Percentiles rank a stretch among this genome's conserved stretches.
Evolutionary conservation across 371 early-diverging fungal species (phyloP).

Genomic region (Rhizopus delemar): DNA sequence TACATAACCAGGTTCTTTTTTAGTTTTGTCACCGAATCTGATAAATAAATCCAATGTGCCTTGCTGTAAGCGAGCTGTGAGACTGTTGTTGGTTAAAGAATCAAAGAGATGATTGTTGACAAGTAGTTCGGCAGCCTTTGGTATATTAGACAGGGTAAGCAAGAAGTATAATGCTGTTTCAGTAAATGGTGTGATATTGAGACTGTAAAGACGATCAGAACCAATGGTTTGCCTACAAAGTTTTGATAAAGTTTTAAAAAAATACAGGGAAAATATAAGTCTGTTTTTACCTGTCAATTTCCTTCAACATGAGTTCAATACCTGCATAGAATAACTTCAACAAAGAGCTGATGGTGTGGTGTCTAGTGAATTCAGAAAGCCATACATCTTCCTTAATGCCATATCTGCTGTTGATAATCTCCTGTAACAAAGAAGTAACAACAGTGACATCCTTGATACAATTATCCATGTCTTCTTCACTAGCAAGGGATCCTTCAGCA

Average conservation of each 20-base stretch:
- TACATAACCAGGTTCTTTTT: slow-evolving; percentile 13
- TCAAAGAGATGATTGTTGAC: slow-evolving; percentile 30
- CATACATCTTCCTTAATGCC: slow-evolving; percentile 20
- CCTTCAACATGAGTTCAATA: slow-evolving; percentile 31
- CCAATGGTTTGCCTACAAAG: slow-evolving; percentile 25
- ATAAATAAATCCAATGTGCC: slow-evolving; percentile 39
- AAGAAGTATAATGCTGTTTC: slow-evolving; percentile 43
- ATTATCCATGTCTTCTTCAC: slow-evolving; percentile 23
- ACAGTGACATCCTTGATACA: slow-evolving; percentile 45
- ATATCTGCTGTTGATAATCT: slow-evolving; percentile 36
- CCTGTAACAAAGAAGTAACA: slow-evolving; percentile 31
- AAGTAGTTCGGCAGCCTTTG: slow-evolving; percentile 33
- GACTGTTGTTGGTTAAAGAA: slow-evolving; percentile 34
- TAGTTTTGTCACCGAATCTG: slow-evolving; percentile 29
- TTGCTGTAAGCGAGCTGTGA: slow-evolving; percentile 31
- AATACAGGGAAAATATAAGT: not conserved
- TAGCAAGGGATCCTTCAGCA: slow-evolving; percentile 15
- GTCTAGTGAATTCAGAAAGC: slow-evolving; percentile 25
- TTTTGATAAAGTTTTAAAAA: not conserved
- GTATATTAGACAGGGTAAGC: slow-evolving; percentile 35
- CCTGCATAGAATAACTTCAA: slow-evolving; percentile 34
- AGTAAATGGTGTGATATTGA: slow-evolving; percentile 45
- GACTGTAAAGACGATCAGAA: slow-evolving; percentile 16
- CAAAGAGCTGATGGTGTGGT: slow-evolving; percentile 30
- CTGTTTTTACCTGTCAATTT: slow-evolving; percentile 35